phyloP scores from a whole-genome alignment of 106 monocot genomes.

The Gastrodia elata region DNA sequence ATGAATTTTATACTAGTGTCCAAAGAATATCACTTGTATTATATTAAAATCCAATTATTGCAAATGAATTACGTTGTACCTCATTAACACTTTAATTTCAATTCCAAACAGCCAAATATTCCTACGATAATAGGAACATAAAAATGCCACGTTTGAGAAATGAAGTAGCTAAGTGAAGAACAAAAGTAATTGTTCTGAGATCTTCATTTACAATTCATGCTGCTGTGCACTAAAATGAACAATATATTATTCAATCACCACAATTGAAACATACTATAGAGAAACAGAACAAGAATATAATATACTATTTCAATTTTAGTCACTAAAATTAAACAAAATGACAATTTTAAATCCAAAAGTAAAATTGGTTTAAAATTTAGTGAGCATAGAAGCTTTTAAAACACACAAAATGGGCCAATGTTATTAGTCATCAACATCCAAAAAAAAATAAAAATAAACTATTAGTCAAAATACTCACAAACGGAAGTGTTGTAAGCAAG shows the following conservation, averaged over 20 bases:
- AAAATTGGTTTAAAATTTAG: not conserved
- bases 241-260: not conserved
- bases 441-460: not conserved
- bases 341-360: not conserved
- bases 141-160: no score
- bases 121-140: no score
- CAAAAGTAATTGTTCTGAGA: not conserved
- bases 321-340: not conserved
- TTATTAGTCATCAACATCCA: not conserved
- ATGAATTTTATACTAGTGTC: no score
- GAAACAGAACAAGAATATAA: not conserved
- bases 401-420: not conserved
- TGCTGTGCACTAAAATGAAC: not conserved
- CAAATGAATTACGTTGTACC: no score
- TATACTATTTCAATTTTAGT: not conserved
- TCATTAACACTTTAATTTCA: no score
- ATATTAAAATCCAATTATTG: no score
- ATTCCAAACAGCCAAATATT: no score
- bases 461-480: conserved; percentile 36
- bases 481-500: conserved; percentile 80
- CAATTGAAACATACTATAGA: not conserved
- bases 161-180: no score
- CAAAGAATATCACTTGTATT: no score
- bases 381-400: not conserved
- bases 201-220: not conserved